A percentile compares a stretch with the other conserved stretches of the same genome.
Evolutionary conservation across 345 rosid species (phyloP).

Genomic region (Capsella bursapastoris): DNA sequence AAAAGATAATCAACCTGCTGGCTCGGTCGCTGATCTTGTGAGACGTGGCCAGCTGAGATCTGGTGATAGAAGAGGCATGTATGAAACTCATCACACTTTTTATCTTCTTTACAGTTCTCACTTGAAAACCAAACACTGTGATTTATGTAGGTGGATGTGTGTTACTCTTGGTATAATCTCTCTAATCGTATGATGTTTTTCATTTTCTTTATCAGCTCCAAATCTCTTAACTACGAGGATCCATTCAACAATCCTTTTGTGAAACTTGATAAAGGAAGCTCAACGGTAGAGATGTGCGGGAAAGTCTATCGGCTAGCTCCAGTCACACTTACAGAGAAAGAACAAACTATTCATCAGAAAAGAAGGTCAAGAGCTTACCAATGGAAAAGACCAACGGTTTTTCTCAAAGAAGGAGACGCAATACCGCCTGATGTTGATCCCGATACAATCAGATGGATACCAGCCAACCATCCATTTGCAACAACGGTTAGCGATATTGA

Average conservation of each 20-base stretch:
- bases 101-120: background rate
- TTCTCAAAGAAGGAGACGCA: conserved; percentile 91
- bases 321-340: conserved; percentile 76
- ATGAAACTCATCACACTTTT: conserved; percentile 49
- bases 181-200: conserved; percentile 19
- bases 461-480: conserved; percentile 98
- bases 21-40: conserved; percentile 93
- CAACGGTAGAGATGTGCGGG: conserved; percentile 94
- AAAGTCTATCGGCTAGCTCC: conserved; percentile 85
- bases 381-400: conserved; percentile 90
- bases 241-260: conserved; percentile 94
- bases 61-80: conserved; percentile 99
- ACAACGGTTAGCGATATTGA: conserved; percentile 83
- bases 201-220: conserved; percentile 59
- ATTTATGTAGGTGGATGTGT: background rate
- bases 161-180: background rate
- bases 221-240: conserved; percentile 80
- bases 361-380: conserved; percentile 96
- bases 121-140: background rate
- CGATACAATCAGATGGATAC: conserved; percentile 96
- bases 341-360: conserved; percentile 79
- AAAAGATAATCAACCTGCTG: conserved; percentile 55
- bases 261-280: conserved; percentile 71
- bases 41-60: conserved; percentile 97
- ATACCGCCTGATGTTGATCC: conserved; percentile 91